Evolutionary conservation across 306 rosid genomes (phyloP).

Genomic region (Prunus davidiana): DNA sequence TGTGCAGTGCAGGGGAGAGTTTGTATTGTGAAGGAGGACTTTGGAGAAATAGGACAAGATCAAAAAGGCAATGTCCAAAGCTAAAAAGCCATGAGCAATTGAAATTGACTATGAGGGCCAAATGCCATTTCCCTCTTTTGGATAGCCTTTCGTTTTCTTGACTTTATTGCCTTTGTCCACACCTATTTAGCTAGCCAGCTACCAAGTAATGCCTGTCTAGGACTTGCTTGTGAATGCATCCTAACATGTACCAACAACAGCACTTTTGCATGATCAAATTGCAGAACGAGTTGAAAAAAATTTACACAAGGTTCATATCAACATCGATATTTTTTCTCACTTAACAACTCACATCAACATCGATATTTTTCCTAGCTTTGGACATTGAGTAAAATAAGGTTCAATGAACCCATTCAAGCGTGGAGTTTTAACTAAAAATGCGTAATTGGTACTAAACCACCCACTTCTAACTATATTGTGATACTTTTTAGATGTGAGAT

Average conservation of each 20-base stretch:
- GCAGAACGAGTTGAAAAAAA: not conserved
- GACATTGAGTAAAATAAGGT: no score
- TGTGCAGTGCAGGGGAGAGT: not conserved
- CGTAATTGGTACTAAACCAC: no score
- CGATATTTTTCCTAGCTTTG: no score
- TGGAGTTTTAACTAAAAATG: no score
- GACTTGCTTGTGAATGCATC: slow-evolving; percentile 28
- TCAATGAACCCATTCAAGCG: no score
- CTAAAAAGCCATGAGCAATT: not conserved
- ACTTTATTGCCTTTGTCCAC: slow-evolving; percentile 45
- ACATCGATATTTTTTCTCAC: no score
- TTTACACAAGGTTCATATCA: no score
- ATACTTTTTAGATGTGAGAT: no score
- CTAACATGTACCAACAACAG: slow-evolving; percentile 25
- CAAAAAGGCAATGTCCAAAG: not conserved
- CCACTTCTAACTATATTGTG: no score
- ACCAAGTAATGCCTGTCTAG: not conserved
- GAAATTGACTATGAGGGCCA: not conserved
- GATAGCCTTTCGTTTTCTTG: slow-evolving; percentile 52
- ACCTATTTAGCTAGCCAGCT: slow-evolving; percentile 10
- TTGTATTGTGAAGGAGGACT: not conserved
- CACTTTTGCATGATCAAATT: not conserved
- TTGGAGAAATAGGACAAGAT: not conserved
- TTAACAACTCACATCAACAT: no score
- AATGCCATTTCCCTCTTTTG: slow-evolving; percentile 5